phyloP scores from a whole-genome alignment of 2,329 filamentous ascomycete species.

The Apiospora arundinis region DNA sequence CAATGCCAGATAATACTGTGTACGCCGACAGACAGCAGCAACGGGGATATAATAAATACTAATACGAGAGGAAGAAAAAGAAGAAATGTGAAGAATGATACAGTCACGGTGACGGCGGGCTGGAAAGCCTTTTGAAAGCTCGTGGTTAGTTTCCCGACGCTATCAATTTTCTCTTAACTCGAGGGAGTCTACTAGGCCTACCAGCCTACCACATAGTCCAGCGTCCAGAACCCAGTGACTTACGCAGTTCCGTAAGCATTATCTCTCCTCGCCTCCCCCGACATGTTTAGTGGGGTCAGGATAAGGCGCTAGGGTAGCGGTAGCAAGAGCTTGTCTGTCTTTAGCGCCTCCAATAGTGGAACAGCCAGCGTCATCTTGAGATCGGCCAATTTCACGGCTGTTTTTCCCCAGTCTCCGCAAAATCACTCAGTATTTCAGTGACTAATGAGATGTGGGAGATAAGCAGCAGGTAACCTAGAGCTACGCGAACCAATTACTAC shows the following conservation, averaged over 20 bases:
- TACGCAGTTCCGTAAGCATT: not conserved
- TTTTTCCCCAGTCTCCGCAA: constrained; percentile 14
- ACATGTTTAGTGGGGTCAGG: not conserved
- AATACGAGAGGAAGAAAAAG: not conserved
- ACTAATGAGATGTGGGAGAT: constrained; percentile 1
- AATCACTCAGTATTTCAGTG: not conserved
- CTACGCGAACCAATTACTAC: not conserved
- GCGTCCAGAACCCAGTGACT: not conserved
- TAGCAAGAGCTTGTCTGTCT: constrained; percentile 1
- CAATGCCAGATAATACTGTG: constrained; percentile 1
- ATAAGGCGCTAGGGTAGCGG: constrained; percentile 1
- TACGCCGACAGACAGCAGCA: not conserved
- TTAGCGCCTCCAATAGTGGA: not conserved
- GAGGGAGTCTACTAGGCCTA: not conserved
- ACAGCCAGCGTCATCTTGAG: constrained; percentile 1
- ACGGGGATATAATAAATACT: no score
- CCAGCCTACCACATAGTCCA: not conserved
- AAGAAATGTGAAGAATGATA: not conserved
- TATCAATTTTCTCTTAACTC: not conserved
- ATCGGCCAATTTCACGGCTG: constrained; percentile 16
- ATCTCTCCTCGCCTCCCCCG: constrained; percentile 6
- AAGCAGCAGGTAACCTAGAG: not conserved
- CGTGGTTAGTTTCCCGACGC: not conserved
- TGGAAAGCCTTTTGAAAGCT: constrained; percentile 5
- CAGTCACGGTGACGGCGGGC: not conserved